Evolutionary conservation across 805 yeast species (phyloP), one percentile per base, ranked within the genome.

Genomic region (Lipomyces oligophaga): DNA sequence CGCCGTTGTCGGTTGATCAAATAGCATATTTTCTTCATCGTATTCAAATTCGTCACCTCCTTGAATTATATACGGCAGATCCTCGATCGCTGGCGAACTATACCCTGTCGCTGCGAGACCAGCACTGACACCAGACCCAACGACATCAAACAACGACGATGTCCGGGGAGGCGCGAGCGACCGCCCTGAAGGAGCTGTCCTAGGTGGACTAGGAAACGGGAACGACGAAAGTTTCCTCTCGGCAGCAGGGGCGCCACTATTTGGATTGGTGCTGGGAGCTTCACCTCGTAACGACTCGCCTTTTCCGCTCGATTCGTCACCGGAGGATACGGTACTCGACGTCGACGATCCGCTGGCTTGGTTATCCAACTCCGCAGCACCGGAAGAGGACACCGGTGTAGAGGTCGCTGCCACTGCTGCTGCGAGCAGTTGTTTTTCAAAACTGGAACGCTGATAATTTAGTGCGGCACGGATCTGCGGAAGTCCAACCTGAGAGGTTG

Each of bases 171-270:
- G 53, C 6, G 55, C 55, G 18, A 47, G 42, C 18, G 46, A 37
- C 8, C 55, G 44, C 22, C 55, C 55, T 8, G 55, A 47, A 11
- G 55, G 55, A 13, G 55, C 51, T 1, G 52, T 50, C 35, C 43
- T 37, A 8, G 55, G 55, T n/a, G 55, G 55, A 28, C 48, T 41
- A n/a, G 55, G 49, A 36, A 50, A 50, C 36, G 55, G 55, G 45
- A 50, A 50, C 22, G 52, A 46, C 5, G 34, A 26, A 4, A 43
- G 19, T 13, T 44, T 45, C 30, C 39, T 34, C 13, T 49, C 46
- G 11, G 44, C 47, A 8, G 37, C 19, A 13, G 30, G 8, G 13
- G 30, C 8, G 30, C 8, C 30, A 10, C 11, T 8, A 10, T 26
- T 26, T 10, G 30, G 13, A 13, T 26, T 13, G 13, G 13, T 8